Percentiles rank a stretch among this genome's conserved stretches.
These are phyloP conservation scores for Daldinia sp. DNA, from an alignment of 2,329 filamentous ascomycete genomes.

Conservation along the genomic window DNA sequence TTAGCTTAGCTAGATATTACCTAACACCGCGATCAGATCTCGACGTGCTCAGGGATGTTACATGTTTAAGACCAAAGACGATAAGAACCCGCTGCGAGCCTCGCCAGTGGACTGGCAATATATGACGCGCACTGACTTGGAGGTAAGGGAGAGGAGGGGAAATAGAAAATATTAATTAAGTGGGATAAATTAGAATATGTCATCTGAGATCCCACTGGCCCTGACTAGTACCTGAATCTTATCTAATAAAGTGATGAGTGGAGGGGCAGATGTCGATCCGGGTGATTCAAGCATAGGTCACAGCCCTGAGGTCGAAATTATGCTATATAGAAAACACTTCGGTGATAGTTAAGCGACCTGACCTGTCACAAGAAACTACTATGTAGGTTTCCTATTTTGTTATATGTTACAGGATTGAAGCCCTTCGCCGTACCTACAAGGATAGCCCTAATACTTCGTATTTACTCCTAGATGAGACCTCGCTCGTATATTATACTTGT, in stretches of 20 bases:
- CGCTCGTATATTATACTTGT: no score
- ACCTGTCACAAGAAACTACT: no score
- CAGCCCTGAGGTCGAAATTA: not conserved
- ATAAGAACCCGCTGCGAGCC: not conserved
- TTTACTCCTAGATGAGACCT: no score
- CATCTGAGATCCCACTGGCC: not conserved
- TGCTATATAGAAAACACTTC: not conserved
- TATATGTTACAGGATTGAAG: not conserved
- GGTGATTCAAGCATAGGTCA: not conserved
- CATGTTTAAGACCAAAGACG: not conserved
- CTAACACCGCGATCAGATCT: not conserved
- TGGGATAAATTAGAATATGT: not conserved
- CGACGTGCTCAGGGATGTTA: not conserved
- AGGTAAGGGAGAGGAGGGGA: slow-evolving; percentile 19
- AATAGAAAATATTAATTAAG: not conserved
- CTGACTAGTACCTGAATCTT: not conserved
- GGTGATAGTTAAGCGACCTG: not conserved
- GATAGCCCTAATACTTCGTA: not conserved
- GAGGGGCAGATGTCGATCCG: not conserved
- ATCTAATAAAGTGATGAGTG: slow-evolving; percentile 14
- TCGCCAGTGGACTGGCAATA: not conserved
- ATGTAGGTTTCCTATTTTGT: not conserved
- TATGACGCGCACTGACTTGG: slow-evolving; percentile 5
- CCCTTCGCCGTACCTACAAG: not conserved
- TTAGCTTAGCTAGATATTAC: not conserved